Evolutionary conservation across 2,329 filamentous ascomycete genomes (phyloP).

Genomic region (Penicillium griseofulvum): DNA sequence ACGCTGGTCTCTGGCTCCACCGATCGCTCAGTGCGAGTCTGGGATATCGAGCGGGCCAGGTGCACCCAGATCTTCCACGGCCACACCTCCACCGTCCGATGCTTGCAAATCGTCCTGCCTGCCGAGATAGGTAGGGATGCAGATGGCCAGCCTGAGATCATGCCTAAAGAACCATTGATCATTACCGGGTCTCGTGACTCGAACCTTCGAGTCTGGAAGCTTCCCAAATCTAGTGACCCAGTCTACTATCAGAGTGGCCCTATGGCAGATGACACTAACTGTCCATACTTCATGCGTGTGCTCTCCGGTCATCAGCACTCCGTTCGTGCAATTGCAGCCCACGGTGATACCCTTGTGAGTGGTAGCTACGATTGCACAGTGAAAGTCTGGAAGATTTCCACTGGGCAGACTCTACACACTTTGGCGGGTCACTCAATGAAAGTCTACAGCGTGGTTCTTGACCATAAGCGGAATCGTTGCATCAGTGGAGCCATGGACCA

Average conservation of each 20-base stretch:
- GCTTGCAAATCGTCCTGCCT: constrained; percentile 89
- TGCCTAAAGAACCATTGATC: constrained; percentile 91
- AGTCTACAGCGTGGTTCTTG: constrained; percentile 94
- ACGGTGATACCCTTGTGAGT: constrained; percentile 93
- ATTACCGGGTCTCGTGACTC: constrained; percentile 97
- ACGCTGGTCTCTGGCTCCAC: constrained; percentile 94
- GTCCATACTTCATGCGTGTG: constrained; percentile 89
- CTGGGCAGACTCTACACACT: constrained; percentile 79
- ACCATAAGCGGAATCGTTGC: constrained; percentile 86
- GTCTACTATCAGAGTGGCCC: constrained; percentile 77
- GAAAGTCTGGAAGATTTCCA: constrained; percentile 95
- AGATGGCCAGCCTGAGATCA: constrained; percentile 75
- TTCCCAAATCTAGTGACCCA: constrained; percentile 75
- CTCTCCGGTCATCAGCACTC: constrained; percentile 87
- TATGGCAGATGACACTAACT: constrained; percentile 70
- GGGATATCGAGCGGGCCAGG: constrained; percentile 91
- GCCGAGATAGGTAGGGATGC: constrained; percentile 69
- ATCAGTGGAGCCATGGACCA: constrained; percentile 99
- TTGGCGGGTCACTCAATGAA: constrained; percentile 86
- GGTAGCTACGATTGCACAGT: constrained; percentile 96
- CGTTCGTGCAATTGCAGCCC: constrained; percentile 90
- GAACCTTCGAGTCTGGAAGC: constrained; percentile 87
- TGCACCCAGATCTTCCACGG: constrained; percentile 97
- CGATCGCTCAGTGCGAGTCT: constrained; percentile 96
- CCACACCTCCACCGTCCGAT: constrained; percentile 95